Conservation (phyloP, 305 asterid genomes). For the Fraxinus nigra region DNA sequence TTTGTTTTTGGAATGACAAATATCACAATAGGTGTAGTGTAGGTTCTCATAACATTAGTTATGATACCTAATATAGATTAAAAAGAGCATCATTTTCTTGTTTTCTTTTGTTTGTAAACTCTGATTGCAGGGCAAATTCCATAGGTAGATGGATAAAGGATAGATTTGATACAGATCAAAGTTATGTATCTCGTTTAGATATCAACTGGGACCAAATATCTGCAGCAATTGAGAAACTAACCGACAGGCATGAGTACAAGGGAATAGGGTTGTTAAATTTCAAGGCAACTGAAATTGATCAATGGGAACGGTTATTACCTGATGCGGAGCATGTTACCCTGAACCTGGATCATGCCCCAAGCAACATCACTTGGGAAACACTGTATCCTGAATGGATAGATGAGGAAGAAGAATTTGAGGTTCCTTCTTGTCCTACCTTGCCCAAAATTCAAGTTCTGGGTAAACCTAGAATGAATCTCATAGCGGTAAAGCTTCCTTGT, state of each 20-base stretch:
- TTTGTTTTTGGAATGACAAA: neutral
- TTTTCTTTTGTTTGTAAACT: slow-evolving; percentile 11
- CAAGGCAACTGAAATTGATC: slow-evolving; percentile 58
- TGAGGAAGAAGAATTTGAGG: slow-evolving; percentile 85
- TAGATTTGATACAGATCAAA: slow-evolving; percentile 39
- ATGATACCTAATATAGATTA: neutral
- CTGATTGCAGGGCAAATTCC: slow-evolving; percentile 45
- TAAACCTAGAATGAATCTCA: slow-evolving; percentile 74
- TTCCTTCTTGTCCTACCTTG: slow-evolving; percentile 69
- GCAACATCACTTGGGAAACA: slow-evolving; percentile 76
- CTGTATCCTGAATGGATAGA: slow-evolving; percentile 93
- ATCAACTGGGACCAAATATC: slow-evolving; percentile 74
- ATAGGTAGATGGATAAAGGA: slow-evolving; percentile 49
- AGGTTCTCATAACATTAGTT: neutral
- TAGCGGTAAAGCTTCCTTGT: slow-evolving; percentile 87
- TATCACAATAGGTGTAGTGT: neutral
- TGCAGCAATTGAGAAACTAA: slow-evolving; percentile 43
- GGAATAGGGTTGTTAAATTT: slow-evolving; percentile 79
- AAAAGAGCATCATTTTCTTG: neutral
- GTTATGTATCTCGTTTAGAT: slow-evolving; percentile 51
- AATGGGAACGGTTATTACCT: slow-evolving; percentile 58
- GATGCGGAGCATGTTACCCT: slow-evolving; percentile 65
- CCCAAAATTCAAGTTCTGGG: slow-evolving; percentile 54
- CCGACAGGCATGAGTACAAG: slow-evolving; percentile 51
- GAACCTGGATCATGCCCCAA: slow-evolving; percentile 48